Conservation (phyloP, 2,329 filamentous ascomycete genomes). For the Cercospora sesami region DNA sequence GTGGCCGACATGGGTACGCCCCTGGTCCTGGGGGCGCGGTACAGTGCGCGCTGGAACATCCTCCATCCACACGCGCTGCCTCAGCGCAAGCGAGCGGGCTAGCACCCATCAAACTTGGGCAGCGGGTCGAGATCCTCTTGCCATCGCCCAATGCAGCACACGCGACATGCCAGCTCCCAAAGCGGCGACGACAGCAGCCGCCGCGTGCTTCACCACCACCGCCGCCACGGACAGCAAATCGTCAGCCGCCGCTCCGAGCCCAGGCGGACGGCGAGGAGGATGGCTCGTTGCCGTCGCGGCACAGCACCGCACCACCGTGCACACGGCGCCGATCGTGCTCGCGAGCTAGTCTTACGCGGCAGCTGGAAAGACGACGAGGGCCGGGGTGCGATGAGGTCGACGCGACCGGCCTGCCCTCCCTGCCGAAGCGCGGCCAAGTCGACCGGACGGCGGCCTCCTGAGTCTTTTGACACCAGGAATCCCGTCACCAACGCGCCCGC, state of each 20-base stretch:
- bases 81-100: constrained; percentile 17
- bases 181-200: not conserved
- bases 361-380: constrained; percentile 13
- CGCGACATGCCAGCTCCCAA: not conserved
- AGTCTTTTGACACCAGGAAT: constrained; percentile 8
- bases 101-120: constrained; percentile 21
- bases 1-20: constrained; percentile 12
- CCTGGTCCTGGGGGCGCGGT: constrained; percentile 8
- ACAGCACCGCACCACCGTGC: not conserved
- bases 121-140: constrained; percentile 16
- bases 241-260: not conserved
- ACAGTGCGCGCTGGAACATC: constrained; percentile 6
- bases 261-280: not conserved
- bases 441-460: not conserved
- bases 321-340: constrained; percentile 13
- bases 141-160: not conserved
- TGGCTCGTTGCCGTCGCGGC: not conserved
- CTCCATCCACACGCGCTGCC: not conserved
- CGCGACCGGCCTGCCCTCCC: not conserved
- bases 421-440: not conserved
- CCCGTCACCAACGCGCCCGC: not conserved
- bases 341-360: constrained; percentile 15
- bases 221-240: not conserved
- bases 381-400: not conserved
- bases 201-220: not conserved